phyloP scores from a whole-genome alignment of 495 filamentous ascomycete genomes.

The Aspergillus conjunctus region DNA sequence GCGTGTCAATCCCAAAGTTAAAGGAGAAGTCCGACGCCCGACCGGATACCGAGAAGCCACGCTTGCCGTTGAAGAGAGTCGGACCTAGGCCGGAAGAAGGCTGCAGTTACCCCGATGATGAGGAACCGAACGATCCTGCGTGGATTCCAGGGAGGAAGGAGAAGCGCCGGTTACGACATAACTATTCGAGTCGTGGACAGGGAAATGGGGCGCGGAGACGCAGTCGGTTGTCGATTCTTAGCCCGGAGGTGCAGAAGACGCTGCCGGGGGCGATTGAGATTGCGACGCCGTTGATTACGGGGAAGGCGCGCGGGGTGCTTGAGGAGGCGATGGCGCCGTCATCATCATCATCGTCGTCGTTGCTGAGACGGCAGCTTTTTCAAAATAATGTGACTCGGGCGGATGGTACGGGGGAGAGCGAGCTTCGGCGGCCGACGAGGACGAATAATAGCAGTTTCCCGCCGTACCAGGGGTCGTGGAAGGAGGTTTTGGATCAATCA shows the following conservation, averaged over 20 bases:
- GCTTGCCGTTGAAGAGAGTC: constrained; percentile 2
- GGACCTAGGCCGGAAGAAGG: constrained; percentile 14
- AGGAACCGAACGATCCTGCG: constrained; percentile 44
- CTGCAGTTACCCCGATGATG: constrained; percentile 37
- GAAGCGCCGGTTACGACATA: constrained; percentile 41
- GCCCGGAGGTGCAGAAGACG: constrained; percentile 41
- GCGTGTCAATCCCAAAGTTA: constrained; percentile 34
- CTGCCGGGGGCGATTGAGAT: constrained; percentile 51
- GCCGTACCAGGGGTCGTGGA: constrained; percentile 45
- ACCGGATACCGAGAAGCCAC: constrained; percentile 2
- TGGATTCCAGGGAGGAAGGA: constrained; percentile 46
- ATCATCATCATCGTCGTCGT: constrained; percentile 7
- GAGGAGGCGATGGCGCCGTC: background rate
- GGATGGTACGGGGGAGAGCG: background rate
- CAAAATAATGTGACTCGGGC: constrained; percentile 16
- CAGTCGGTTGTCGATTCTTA: constrained; percentile 38
- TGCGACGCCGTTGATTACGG: constrained; percentile 49
- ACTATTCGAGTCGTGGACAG: constrained; percentile 40
- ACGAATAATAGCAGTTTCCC: constrained; percentile 28
- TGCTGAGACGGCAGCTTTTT: constrained; percentile 27
- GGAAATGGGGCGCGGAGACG: constrained; percentile 29
- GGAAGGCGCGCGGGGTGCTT: constrained; percentile 29
- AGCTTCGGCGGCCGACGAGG: constrained; percentile 21
- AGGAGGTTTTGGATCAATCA: constrained; percentile 38
- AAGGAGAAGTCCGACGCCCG: constrained; percentile 20